Percentiles rank a stretch among this genome's conserved stretches.
Conservation (phyloP, 1,284 basidiomycete genomes). For the Boletus hoseneyae region DNA sequence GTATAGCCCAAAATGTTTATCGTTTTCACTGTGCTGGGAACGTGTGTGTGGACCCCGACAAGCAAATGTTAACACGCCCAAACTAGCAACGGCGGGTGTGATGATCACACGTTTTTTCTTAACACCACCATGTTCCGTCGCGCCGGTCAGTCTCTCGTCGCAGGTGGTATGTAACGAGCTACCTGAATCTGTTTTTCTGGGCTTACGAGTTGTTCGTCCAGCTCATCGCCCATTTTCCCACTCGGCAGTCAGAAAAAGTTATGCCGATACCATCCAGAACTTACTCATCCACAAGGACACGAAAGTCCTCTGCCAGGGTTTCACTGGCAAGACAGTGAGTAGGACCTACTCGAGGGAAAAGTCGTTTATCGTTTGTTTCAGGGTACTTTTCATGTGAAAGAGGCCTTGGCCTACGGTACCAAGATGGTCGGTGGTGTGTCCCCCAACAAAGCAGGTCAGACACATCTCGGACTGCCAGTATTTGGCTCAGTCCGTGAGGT, state of each 20-base stretch:
- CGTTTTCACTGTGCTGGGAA: constrained; percentile 5
- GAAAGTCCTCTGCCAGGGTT: constrained; percentile 89
- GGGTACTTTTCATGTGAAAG: constrained; percentile 97
- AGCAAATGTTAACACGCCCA: constrained; percentile 31
- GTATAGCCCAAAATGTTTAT: constrained; percentile 19
- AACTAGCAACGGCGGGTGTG: constrained; percentile 15
- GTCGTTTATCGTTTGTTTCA: constrained; percentile 34
- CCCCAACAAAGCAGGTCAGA: constrained; percentile 96
- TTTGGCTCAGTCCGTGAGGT: constrained; percentile 94
- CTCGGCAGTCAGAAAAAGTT: constrained; percentile 67
- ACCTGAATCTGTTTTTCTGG: neutral
- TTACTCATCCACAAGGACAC: constrained; percentile 94
- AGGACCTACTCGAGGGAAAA: neutral
- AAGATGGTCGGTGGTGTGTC: constrained; percentile 98
- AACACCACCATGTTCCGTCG: constrained; percentile 48
- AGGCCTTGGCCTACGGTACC: constrained; percentile 94
- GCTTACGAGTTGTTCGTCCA: constrained; percentile 25
- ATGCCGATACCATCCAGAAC: constrained; percentile 90
- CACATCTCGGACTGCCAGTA: constrained; percentile 93
- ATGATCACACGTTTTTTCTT: constrained; percentile 5
- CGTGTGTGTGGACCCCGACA: neutral
- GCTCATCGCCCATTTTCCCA: constrained; percentile 76
- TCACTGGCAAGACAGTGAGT: constrained; percentile 95
- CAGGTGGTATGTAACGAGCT: constrained; percentile 42
- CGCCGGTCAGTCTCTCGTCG: constrained; percentile 53